Percentiles rank a stretch among this genome's conserved stretches.
These are phyloP conservation scores for Neohortaea acidophila DNA, from an alignment of 495 filamentous ascomycete genomes.

Conservation along the genomic window DNA sequence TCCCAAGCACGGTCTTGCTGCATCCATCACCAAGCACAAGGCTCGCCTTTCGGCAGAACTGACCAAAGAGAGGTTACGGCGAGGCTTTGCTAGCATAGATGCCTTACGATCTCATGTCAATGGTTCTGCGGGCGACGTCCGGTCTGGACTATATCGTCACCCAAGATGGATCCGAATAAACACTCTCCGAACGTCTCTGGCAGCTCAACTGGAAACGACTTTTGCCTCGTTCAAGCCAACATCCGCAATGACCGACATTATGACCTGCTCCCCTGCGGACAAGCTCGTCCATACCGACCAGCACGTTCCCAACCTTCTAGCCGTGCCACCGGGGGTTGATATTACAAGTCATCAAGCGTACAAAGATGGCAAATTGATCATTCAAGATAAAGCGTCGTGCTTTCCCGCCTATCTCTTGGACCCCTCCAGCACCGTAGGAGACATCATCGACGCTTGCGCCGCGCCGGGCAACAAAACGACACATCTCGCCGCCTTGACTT, in stretches of 20 bases:
- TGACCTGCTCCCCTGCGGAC: constrained; percentile 9
- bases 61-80: constrained; percentile 55
- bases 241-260: constrained; percentile 32
- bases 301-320: constrained; percentile 70
- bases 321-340: constrained; percentile 50
- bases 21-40: constrained; percentile 65
- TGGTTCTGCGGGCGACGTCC: too few species aligned
- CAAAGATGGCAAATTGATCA: constrained; percentile 56
- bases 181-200: constrained; percentile 51
- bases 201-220: constrained; percentile 51
- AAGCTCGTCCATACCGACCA: constrained; percentile 47
- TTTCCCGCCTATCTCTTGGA: constrained; percentile 81
- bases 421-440: constrained; percentile 41
- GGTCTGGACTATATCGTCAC: constrained; percentile 23
- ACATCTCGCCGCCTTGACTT: constrained; percentile 64
- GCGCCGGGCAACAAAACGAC: constrained; percentile 97
- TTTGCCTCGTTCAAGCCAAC: constrained; percentile 45
- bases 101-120: constrained; percentile 45
- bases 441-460: constrained; percentile 77
- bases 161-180: constrained; percentile 89
- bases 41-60: constrained; percentile 68
- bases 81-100: constrained; percentile 48
- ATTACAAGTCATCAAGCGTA: constrained; percentile 58
- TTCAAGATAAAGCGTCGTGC: constrained; percentile 95
- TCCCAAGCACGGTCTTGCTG: constrained; percentile 56